Evolutionary conservation across 2,329 filamentous ascomycete genomes (phyloP), one percentile per base, ranked within the genome.

Genomic region (Aspergillus sp.): DNA sequence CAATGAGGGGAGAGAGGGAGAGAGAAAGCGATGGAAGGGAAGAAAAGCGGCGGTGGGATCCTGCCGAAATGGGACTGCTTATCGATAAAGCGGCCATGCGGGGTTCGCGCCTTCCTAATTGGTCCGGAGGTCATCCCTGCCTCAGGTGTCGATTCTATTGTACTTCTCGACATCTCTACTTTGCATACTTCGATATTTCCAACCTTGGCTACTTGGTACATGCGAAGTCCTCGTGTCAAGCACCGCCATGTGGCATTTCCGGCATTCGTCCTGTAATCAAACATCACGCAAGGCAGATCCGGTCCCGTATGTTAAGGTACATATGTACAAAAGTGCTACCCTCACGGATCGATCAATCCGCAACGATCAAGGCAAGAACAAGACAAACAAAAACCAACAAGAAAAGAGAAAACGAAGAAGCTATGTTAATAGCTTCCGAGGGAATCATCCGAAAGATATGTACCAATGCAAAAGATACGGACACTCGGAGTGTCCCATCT

Each of bases 391-490:
- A 14, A n/a, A 14, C 32, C 32, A 14, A 36, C 32, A 36, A 12
- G 32, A 36, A 36, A 36, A 36, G 12, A 12, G 12, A 42, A 60
- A 60, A 57, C 49, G 39, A 57, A 60, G 54, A 62, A 58, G 39
- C 57, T 29, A 49, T 26, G 32, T 26, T 29, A 45, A 56, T 39
- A 52, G 53, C 55, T 62, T 59, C 52, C 53, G 31, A 57, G 60
- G 63, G 58, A 62, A 63, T 64, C 54, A 58, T 60, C 51, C 61
- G 60, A 60, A 50, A 57, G 58, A 60, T 54, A 62, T 50, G 36
- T 51, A 51, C 42, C 53, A 55, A 49, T 55, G 47, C 53, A 49
- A 50, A 39, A 32, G 36, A 36, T 52, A 47, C 26, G 55, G 50
- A 42, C 36, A 36, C 32, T 10, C 32, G 16, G 36, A 16, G 36